Base-by-base conservation (phyloP, 495 filamentous ascomycete species). In the Acidomyces sp. region DNA sequence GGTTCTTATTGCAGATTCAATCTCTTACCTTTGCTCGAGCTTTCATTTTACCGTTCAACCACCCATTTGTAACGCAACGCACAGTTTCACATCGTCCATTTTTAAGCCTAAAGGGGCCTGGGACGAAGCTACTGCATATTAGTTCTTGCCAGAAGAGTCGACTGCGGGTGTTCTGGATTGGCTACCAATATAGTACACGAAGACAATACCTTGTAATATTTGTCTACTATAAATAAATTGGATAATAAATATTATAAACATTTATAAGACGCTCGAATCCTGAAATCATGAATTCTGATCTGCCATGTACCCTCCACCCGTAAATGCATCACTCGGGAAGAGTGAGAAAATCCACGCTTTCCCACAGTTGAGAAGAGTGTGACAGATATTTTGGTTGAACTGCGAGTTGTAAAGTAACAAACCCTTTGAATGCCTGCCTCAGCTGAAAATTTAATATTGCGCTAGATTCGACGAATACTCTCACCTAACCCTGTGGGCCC, bases 201-300 rank as follows among this genome's bases (percentile, higher is more conserved):
- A 29, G 26, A 29, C 26, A 13, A 9, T 9, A 29, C n/a, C n/a
- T n/a, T n/a, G n/a, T n/a, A n/a, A n/a, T n/a, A n/a, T n/a, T n/a
- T n/a, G n/a, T n/a, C n/a, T n/a, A n/a, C n/a, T n/a, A n/a, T n/a
- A n/a, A n/a, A n/a, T n/a, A n/a, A n/a, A n/a, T n/a, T n/a, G n/a
- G n/a, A n/a, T n/a, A n/a, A n/a, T n/a, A n/a, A n/a, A n/a, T n/a
- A n/a, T n/a, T n/a, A n/a, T n/a, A n/a, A n/a, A n/a, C n/a, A n/a
- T n/a, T n/a, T 29, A 29, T 29, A 13, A 29, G 13, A 29, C 26
- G 26, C 26, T 9, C 26, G 26, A 9, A 29, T 9, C 13, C 26
- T 29, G 26, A 29, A 29, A 29, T 29, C 26, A 29, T 29, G 26
- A 29, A 29, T 29, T 29, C 26, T 29, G 26, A 9, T 29, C 26